Evolutionary conservation across 768 basidiomycete species (phyloP).

Genomic region (Baorangia bicolor): DNA sequence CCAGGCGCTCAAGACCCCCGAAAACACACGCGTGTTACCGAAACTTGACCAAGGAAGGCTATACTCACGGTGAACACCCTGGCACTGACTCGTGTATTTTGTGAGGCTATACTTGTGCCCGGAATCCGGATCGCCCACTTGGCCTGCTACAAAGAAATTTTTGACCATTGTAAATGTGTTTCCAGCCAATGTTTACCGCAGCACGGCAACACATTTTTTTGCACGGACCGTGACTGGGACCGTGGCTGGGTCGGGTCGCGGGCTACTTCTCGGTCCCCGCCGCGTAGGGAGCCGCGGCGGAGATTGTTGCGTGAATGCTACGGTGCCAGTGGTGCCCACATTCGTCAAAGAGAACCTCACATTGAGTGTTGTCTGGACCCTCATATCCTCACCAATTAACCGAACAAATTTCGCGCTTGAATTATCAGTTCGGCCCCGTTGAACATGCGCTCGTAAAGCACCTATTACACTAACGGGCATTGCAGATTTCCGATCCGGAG

Average conservation of each 20-base stretch:
- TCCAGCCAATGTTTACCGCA: conserved; percentile 9
- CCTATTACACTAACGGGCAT: background rate
- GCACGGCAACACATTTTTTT: conserved; percentile 4
- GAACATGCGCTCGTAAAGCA: background rate
- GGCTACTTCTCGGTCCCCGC: conserved; percentile 8
- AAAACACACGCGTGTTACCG: conserved; percentile 30
- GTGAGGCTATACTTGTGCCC: conserved; percentile 20
- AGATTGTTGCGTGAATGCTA: conserved; percentile 26
- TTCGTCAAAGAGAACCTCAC: conserved; percentile 7
- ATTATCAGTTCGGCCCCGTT: conserved; percentile 24
- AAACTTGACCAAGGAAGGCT: conserved; percentile 29
- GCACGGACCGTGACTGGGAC: too few species aligned
- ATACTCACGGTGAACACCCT: conserved; percentile 27
- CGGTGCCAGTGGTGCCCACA: conserved; percentile 1
- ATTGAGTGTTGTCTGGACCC: conserved; percentile 1
- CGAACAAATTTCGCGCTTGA: background rate
- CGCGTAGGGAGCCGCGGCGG: conserved; percentile 25
- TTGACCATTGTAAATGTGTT: conserved; percentile 11
- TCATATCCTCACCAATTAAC: conserved; percentile 13
- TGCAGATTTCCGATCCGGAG: conserved; percentile 22
- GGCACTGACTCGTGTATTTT: conserved; percentile 20
- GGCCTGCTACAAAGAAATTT: conserved; percentile 15
- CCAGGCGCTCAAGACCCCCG: conserved; percentile 28
- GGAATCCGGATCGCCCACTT: conserved; percentile 8
- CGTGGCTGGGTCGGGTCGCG: too few species aligned